These are phyloP conservation scores for Tubosaeta sp. DNA, from an alignment of 768 basidiomycete genomes.

Conservation along the genomic window DNA sequence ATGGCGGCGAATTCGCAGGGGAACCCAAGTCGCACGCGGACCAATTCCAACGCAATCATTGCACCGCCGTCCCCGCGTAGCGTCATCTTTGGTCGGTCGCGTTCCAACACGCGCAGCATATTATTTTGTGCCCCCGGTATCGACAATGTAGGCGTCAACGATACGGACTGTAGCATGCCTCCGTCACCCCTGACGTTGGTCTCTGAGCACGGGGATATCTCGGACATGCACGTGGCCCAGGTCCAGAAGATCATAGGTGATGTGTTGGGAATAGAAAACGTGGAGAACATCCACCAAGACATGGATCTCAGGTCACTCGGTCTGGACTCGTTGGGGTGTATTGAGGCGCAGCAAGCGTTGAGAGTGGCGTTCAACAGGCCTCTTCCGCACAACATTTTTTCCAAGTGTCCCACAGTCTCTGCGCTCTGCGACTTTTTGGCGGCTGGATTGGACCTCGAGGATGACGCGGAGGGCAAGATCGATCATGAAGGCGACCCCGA, in stretches of 20 bases:
- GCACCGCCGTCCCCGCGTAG: slow-evolving; percentile 23
- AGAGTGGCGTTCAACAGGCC: slow-evolving; percentile 37
- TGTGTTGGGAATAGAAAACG: slow-evolving; percentile 36
- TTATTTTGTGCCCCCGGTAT: slow-evolving; percentile 2
- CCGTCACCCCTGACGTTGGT: slow-evolving; percentile 41
- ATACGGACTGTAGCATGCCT: slow-evolving; percentile 13
- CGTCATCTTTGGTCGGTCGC: slow-evolving; percentile 28
- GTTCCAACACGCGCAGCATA: slow-evolving; percentile 21
- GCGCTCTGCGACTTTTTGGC: slow-evolving; percentile 15
- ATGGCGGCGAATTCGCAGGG: slow-evolving; percentile 25
- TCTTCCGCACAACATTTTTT: slow-evolving; percentile 45
- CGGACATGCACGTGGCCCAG: slow-evolving; percentile 6
- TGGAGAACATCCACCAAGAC: slow-evolving; percentile 40
- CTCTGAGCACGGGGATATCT: slow-evolving; percentile 20
- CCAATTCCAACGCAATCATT: slow-evolving; percentile 27
- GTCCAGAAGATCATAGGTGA: slow-evolving; percentile 40
- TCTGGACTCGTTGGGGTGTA: slow-evolving; percentile 60
- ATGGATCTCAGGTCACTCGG: slow-evolving; percentile 48
- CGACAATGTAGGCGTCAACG: slow-evolving; percentile 9
- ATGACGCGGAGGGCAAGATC: not conserved
- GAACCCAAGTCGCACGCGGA: slow-evolving; percentile 15
- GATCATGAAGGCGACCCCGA: slow-evolving; percentile 15
- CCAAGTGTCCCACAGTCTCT: slow-evolving; percentile 34
- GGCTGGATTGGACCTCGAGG: not conserved
- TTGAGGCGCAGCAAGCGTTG: slow-evolving; percentile 53